These are phyloP conservation scores for Bondarzewia mesenterica DNA, from an alignment of 1,284 basidiomycete species.

Conservation along the genomic window DNA sequence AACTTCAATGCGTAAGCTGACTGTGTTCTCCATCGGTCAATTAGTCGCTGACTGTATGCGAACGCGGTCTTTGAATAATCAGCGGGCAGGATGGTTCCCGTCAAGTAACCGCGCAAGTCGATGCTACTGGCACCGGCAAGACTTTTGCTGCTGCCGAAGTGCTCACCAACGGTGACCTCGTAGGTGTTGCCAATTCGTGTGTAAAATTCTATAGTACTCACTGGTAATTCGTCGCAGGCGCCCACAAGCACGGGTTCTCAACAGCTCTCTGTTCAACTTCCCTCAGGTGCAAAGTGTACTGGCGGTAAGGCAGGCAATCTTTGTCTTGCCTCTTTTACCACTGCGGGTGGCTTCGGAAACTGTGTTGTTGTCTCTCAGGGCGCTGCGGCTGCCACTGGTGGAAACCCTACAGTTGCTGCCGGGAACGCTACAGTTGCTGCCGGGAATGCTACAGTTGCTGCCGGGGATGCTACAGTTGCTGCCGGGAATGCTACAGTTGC, in stretches of 20 bases:
- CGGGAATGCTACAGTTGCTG: neutral
- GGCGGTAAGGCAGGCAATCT: slow-evolving; percentile 32
- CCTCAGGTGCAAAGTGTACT: slow-evolving; percentile 36
- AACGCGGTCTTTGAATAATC: neutral
- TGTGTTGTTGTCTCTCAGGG: slow-evolving; percentile 20
- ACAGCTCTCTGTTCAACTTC: slow-evolving; percentile 29
- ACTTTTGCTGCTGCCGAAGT: slow-evolving; percentile 29
- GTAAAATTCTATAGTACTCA: too few relatives aligned
- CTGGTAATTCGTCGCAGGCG: too few relatives aligned
- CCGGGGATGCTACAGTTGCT: neutral
- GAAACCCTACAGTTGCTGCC: neutral
- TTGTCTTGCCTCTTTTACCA: slow-evolving; percentile 36
- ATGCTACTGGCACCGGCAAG: slow-evolving; percentile 29
- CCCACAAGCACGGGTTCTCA: slow-evolving; percentile 25
- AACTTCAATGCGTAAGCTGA: slow-evolving; percentile 45
- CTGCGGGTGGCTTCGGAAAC: slow-evolving; percentile 35
- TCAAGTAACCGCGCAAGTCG: slow-evolving; percentile 29
- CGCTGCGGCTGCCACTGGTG: neutral
- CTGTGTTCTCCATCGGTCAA: neutral
- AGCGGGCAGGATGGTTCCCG: slow-evolving; percentile 43
- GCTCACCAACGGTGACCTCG: slow-evolving; percentile 28
- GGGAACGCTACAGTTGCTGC: neutral
- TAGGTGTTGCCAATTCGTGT: slow-evolving; percentile 10
- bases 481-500: neutral
- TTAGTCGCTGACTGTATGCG: neutral